Evolutionary conservation across 257 asterid genomes (phyloP), one percentile per base, ranked within the genome.

Genomic region (Solanum rostratum): DNA sequence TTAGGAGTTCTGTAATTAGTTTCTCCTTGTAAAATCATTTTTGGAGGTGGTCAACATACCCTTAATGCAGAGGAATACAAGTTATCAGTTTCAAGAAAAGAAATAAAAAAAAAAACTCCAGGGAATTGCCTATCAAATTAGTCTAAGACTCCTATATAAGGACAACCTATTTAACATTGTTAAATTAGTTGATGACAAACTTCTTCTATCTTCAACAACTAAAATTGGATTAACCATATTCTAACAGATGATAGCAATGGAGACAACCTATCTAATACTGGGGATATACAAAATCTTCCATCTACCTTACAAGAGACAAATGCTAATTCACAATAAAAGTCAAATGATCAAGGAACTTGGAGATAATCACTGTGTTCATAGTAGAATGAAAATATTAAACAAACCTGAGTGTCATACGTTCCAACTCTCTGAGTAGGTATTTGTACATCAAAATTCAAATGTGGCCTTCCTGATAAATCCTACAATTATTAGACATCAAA

Each of bases 401-500:
- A 69, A 82, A 95, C 98, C 97, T 94, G 98, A 68, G 99, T 94
- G 91, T 95, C 98, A 46, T 93, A 95, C 27, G 92, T 95, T 83
- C 99, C 99, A 83, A 95, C 99, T 90, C 98, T 91, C 92, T 93
- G 92, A 1, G 98, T 93, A 19, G 99, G 98, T 87, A 95, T 95
- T 24, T 81, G 88, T 83, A 93, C 88, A 92, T 95, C 97, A 87
- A 89, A 97, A 86, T 97, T 81, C 84, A 94, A 90, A 91, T 95
- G 94, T 3, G 99, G 99, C 85, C 99, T 90, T 84, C 99, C 98
- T 46, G 98, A 97, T 84, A 95, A 92, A 91, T 95, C 99, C 99
- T 97, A 89, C 60, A 83, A 27, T 8, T 49, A 78, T 16, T 9
- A 78, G 22, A 15, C 29, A 50, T 27, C 18, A 78, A 11, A 78